Evolutionary conservation across 192 early-diverging fungal genomes (phyloP).

Genomic region (Backusella parvicylindrica): DNA sequence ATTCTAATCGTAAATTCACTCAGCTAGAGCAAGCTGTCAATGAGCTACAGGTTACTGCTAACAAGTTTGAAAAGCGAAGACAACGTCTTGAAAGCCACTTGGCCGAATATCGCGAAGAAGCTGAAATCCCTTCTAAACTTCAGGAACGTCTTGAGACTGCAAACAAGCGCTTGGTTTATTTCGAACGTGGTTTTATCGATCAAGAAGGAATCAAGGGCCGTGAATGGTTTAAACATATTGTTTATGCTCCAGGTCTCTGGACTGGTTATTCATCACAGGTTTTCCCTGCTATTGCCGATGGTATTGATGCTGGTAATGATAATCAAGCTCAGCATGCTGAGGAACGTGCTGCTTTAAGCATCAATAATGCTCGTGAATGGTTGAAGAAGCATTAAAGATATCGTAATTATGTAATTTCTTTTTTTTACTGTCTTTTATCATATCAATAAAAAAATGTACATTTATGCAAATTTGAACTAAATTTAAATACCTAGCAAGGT

Average conservation of each 20-base stretch:
- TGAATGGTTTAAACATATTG: conserved; percentile 59
- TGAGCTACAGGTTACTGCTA: conserved; percentile 13
- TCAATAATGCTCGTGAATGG: conserved; percentile 13
- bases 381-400: not conserved
- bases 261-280: conserved; percentile 45
- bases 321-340: conserved; percentile 3
- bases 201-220: conserved; percentile 51
- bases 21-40: conserved; percentile 8
- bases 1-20: not conserved
- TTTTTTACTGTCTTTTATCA: not conserved
- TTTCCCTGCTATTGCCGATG: conserved; percentile 55
- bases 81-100: conserved; percentile 34
- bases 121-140: conserved; percentile 15
- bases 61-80: conserved; percentile 1
- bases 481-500: not conserved
- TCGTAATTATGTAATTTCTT: not conserved
- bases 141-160: conserved; percentile 32
- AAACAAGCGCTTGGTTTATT: conserved; percentile 41
- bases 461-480: not conserved
- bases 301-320: conserved; percentile 15
- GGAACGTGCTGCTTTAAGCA: conserved; percentile 11
- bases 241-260: conserved; percentile 52
- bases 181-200: conserved; percentile 56
- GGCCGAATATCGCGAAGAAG: conserved; percentile 29
- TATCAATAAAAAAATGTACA: not conserved